These are phyloP conservation scores for Marasmius tenuissimus DNA, from an alignment of 1,284 basidiomycete genomes.

Conservation along the genomic window DNA sequence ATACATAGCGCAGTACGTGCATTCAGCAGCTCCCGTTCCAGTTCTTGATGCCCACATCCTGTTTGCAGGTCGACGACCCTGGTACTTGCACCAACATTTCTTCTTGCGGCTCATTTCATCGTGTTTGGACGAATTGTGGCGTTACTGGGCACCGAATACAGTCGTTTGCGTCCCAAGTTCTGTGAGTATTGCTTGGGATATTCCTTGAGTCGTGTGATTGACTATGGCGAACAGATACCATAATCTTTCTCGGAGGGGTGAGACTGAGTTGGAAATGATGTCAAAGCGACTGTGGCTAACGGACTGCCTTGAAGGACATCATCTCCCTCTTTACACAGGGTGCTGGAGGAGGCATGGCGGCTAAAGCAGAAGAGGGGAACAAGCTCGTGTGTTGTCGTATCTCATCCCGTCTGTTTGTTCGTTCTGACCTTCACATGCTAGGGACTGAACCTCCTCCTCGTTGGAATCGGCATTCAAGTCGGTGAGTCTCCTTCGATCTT, in stretches of 20 bases:
- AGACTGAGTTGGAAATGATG: background rate
- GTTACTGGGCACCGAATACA: slow-evolving; percentile 43
- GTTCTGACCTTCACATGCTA: background rate
- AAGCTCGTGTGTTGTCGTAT: background rate
- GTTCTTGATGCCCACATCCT: background rate
- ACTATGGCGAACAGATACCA: slow-evolving; percentile 22
- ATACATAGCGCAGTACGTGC: slow-evolving; percentile 33
- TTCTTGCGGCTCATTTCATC: slow-evolving; percentile 53
- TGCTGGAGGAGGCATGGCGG: slow-evolving; percentile 52
- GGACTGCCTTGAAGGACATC: slow-evolving; percentile 38
- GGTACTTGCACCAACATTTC: slow-evolving; percentile 48
- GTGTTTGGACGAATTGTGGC: slow-evolving; percentile 46
- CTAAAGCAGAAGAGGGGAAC: slow-evolving; percentile 20
- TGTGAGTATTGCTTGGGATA: slow-evolving; percentile 33
- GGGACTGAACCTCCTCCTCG: slow-evolving; percentile 35
- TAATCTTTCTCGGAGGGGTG: background rate
- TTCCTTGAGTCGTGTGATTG: background rate
- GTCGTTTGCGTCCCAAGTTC: slow-evolving; percentile 37
- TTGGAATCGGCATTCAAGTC: slow-evolving; percentile 29
- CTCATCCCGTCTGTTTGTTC: too few species aligned
- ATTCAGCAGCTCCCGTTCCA: background rate
- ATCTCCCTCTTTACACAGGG: slow-evolving; percentile 53
- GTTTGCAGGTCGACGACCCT: slow-evolving; percentile 14
- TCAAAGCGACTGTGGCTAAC: background rate
- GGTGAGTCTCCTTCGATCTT: background rate